Evolutionary conservation across 352 stramenopile species (phyloP), one percentile per base, ranked within the genome.

Genomic region (Globisporangium spinosum): DNA sequence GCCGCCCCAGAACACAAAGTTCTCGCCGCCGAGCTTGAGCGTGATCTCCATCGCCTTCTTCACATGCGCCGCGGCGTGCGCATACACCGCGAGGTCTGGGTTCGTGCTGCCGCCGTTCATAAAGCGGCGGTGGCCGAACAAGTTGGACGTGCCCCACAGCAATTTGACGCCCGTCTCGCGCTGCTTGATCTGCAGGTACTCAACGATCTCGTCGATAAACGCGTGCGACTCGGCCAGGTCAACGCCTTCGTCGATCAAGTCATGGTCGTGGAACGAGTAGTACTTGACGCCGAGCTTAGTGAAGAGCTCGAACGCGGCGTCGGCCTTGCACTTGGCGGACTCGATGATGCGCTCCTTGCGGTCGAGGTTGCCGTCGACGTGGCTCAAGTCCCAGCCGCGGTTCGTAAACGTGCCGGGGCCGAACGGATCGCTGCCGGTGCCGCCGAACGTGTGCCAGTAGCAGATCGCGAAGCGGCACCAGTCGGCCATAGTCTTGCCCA

Each of bases 1-100:
- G 17, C 89, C 89, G 59, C 85, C 88, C 89, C 88, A 97, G 74
- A 96, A 96, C 10, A 97, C 89, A 70, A 91, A 89, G 76, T 93
- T 93, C 65, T 86, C 71, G 25, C 87, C 89, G 45, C 86, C 86
- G n/a, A 97, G 77, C 68, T 90, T 89, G 60, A 89, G 69, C 45
- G 82, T 94, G 32, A 94, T 79, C 58, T 95, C 87, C 75, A 97
- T 91, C 7, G 87, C 79, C 58, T 94, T 94, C 78, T 96, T 94
- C 63, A 94, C 89, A 58, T 93, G 82, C 17, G 81, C 80, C 3
- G 82, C 85, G 2, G 87, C 89, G 63, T 85, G 82, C 59, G 82
- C 85, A 63, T 90, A 93, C 40, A 94, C 87, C 54, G 85, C 76
- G n/a, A 90, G 68, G 70, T 95, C 84, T 17, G 89, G 89, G 78